A percentile compares a stretch with the other conserved stretches of the same genome.
phyloP scores from a whole-genome alignment of 2,329 filamentous ascomycete genomes.

The Colletotrichum costaricense region DNA sequence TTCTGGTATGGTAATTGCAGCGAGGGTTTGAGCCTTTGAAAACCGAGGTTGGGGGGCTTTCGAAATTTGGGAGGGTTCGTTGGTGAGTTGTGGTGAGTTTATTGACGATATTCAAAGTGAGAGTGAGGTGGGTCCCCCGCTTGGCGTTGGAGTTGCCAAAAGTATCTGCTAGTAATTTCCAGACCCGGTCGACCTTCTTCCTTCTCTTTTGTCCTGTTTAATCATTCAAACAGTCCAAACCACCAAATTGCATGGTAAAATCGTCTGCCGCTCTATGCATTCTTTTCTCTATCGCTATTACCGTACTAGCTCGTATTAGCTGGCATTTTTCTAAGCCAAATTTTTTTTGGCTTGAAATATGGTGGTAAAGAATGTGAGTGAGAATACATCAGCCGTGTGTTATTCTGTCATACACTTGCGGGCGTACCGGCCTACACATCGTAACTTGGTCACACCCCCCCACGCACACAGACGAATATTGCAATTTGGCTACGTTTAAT shows the following conservation, averaged over 20 bases:
- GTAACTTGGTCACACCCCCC: not conserved
- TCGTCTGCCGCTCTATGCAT: too few species aligned
- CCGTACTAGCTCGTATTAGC: too few species aligned
- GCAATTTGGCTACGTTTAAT: not conserved
- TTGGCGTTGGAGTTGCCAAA: not conserved
- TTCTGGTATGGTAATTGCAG: not conserved
- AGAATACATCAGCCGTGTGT: too few species aligned
- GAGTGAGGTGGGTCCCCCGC: constrained; percentile 20
- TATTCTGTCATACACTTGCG: too few species aligned
- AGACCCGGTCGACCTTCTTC: not conserved
- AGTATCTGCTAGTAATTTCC: constrained; percentile 20
- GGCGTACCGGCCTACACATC: not conserved
- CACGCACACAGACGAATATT: not conserved
- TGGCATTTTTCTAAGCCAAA: too few species aligned
- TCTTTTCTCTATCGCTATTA: too few species aligned
- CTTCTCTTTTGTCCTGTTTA: not conserved
- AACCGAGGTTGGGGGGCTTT: not conserved
- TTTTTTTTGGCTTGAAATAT: too few species aligned
- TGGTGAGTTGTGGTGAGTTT: constrained; percentile 9
- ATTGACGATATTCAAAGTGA: not conserved
- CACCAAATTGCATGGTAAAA: too few species aligned
- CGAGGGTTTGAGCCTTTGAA: constrained; percentile 5
- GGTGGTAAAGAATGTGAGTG: too few species aligned
- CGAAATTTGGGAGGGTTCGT: not conserved
- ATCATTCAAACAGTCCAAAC: not conserved